Percentiles rank a stretch among this genome's conserved stretches.
Evolutionary conservation across 257 asterid species (phyloP).

Genomic region (Plantago ovata): DNA sequence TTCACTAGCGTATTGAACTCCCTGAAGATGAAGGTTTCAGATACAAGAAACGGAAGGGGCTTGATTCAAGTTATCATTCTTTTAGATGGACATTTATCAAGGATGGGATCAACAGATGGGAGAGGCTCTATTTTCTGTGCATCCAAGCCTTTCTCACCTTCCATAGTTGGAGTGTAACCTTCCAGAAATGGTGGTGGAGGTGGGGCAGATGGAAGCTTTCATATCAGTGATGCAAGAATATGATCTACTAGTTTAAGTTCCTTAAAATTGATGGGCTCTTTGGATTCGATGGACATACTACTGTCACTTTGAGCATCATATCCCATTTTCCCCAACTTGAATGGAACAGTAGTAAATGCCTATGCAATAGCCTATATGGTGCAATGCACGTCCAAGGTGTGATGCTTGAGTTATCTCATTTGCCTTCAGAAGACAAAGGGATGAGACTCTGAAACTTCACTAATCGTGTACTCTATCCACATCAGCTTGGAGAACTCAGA

Average conservation of each 20-base stretch:
- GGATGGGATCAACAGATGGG: constrained; percentile 68
- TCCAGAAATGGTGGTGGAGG: constrained; percentile 87
- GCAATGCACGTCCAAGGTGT: constrained; percentile 84
- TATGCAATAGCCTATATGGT: constrained; percentile 86
- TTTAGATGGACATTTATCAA: constrained; percentile 93
- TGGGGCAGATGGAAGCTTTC: constrained; percentile 89
- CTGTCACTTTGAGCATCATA: constrained; percentile 62
- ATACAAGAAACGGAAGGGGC: not conserved
- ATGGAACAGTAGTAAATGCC: constrained; percentile 77
- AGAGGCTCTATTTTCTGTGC: constrained; percentile 49
- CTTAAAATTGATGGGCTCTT: constrained; percentile 77
- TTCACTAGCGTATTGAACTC: not conserved
- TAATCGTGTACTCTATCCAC: constrained; percentile 65
- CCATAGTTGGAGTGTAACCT: constrained; percentile 64
- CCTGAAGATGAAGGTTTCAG: too few relatives aligned
- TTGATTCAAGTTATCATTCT: constrained; percentile 51
- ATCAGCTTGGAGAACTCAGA: constrained; percentile 95
- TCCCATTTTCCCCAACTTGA: constrained; percentile 91
- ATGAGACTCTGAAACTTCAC: constrained; percentile 92
- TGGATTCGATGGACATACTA: constrained; percentile 42
- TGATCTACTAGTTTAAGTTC: constrained; percentile 90
- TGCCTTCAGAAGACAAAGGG: constrained; percentile 74
- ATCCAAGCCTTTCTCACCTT: constrained; percentile 63
- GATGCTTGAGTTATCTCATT: too few relatives aligned
- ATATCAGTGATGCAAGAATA: constrained; percentile 75